phyloP scores from a whole-genome alignment of 352 stramenopile genomes.

The Globisporangium lucens region DNA sequence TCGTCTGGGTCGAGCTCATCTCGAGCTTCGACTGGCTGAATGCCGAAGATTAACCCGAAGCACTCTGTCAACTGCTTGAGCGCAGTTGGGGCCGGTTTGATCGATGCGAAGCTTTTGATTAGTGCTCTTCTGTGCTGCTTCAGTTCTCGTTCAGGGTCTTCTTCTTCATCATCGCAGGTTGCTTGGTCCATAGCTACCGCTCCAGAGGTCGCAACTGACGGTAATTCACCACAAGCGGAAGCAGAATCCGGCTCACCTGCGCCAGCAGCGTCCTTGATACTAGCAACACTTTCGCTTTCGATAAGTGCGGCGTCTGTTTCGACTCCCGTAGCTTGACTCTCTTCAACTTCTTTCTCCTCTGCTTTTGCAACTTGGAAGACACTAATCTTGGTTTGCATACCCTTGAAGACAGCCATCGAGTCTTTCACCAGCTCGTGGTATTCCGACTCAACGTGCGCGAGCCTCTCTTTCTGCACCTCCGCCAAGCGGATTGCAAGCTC shows the following conservation, averaged over 20 bases:
- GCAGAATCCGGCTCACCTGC: not conserved
- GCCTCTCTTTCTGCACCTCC: slow-evolving; percentile 32
- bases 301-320: not conserved
- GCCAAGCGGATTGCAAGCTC: slow-evolving; percentile 41
- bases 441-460: slow-evolving; percentile 43
- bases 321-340: not conserved
- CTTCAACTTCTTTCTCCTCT: slow-evolving; percentile 8
- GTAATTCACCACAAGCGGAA: not conserved
- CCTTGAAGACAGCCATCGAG: slow-evolving; percentile 28
- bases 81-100: slow-evolving; percentile 41
- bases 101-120: slow-evolving; percentile 35
- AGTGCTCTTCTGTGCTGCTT: slow-evolving; percentile 19
- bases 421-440: slow-evolving; percentile 49
- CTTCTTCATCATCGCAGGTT: not conserved
- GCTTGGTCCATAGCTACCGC: not conserved
- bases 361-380: slow-evolving; percentile 32
- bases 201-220: not conserved
- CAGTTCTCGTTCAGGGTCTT: not conserved
- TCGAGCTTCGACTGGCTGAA: slow-evolving; percentile 49
- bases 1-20: slow-evolving; percentile 74
- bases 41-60: slow-evolving; percentile 57
- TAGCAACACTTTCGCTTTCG: not conserved
- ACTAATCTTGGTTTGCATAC: slow-evolving; percentile 22
- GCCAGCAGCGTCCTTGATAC: not conserved
- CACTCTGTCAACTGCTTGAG: slow-evolving; percentile 69